phyloP scores from a whole-genome alignment of 768 basidiomycete species.

The Roridomyces roridus region DNA sequence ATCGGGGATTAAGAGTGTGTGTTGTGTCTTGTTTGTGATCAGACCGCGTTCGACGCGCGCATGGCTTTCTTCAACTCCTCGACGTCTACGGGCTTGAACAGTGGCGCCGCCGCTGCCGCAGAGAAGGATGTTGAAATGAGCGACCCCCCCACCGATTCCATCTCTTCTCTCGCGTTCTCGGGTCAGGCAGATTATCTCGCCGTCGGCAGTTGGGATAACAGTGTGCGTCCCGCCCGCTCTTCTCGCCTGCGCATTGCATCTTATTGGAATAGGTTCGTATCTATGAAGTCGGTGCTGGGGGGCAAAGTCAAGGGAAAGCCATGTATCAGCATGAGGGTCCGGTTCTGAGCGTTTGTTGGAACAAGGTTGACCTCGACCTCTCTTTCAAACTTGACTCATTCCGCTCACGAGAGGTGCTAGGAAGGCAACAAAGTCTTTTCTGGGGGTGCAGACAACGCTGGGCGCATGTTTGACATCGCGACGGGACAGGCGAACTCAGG shows the following conservation, averaged over 20 bases:
- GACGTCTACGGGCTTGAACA: constrained; percentile 31
- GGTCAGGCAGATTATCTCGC: constrained; percentile 88
- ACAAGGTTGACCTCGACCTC: constrained; percentile 68
- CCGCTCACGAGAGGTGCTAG: constrained; percentile 43
- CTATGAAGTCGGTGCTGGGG: constrained; percentile 84
- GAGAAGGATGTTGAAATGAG: constrained; percentile 85
- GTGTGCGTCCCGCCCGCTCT: constrained; percentile 62
- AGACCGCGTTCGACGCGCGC: too few species aligned
- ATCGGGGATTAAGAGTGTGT: too few species aligned
- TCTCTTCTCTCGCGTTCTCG: constrained; percentile 86
- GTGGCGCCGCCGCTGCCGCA: constrained; percentile 44
- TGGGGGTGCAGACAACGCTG: constrained; percentile 94
- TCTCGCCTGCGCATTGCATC: not conserved
- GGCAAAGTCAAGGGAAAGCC: constrained; percentile 87
- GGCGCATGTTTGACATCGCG: constrained; percentile 88
- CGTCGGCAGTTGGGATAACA: constrained; percentile 94
- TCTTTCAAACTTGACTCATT: not conserved
- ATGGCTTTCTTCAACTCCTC: constrained; percentile 52
- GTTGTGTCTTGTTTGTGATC: not conserved
- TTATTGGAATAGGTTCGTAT: constrained; percentile 74
- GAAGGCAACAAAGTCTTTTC: constrained; percentile 92
- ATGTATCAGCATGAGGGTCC: constrained; percentile 92
- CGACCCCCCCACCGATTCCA: constrained; percentile 86
- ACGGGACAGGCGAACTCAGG: constrained; percentile 83
- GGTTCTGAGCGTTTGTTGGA: constrained; percentile 89